Evolutionary conservation across 768 basidiomycete species (phyloP), one percentile per base, ranked within the genome.

Genomic region (Boletus tylopilopsis): DNA sequence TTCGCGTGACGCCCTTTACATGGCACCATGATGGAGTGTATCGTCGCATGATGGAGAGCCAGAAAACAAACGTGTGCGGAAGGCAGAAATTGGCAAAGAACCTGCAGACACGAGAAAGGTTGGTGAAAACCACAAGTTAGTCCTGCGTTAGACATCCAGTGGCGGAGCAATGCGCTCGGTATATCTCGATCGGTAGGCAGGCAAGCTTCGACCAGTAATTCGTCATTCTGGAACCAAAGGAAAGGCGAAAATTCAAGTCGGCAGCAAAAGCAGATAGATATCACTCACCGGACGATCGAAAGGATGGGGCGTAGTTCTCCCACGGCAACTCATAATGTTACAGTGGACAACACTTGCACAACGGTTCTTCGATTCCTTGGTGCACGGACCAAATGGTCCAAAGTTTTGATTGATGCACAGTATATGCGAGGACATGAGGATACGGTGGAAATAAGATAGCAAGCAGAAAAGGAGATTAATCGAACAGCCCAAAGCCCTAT

Each of bases 401-500:
- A 49, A 11, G 23, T 53, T 63, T 63, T 60, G 58, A 58, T 64
- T 57, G 61, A 50, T 54, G 60, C 51, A 51, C 56, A 50, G 49
- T 59, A 50, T 48, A 55, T 38, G 51, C 55, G 49, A 51, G 39
- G 51, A 43, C 21, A 45, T 47, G 49, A 44, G 37, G 51, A 55
- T 53, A 62, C 61, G 49, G 25, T 38, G 42, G 33, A 16, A 69
- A 69, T 66, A 65, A 59, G 47, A 60, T 68, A 64, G 33, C 45
- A 49, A 42, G 32, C 30, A 32, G 33, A 27, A 32, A 63, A 47
- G 60, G 16, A 62, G 60, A 72, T 79, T 78, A 94, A 75, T 94
- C 91, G 85, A 95, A 95, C 56, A 95, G 81, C 76, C 93, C 91
- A 81, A 95, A 94, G 78, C 93, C 93, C 93, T 91, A 56, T 9